phyloP scores from a whole-genome alignment of 139 green algal species.

The Auxenochlorella protothecoides region DNA sequence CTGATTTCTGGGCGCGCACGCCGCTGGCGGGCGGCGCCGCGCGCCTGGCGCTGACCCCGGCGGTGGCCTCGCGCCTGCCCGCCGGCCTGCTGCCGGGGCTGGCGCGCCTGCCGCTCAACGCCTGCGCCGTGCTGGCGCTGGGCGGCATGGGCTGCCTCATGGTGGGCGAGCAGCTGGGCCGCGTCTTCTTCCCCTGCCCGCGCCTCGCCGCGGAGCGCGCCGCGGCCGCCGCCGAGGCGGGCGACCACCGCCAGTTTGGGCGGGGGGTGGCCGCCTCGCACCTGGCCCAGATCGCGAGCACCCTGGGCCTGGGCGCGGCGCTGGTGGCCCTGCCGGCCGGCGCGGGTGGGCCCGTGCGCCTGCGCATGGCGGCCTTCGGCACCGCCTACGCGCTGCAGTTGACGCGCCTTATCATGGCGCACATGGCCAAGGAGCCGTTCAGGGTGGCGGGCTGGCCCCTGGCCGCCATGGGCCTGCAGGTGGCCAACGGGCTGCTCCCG shows the following conservation, averaged over 20 bases:
- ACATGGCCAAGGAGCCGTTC: constrained; percentile 86
- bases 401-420: constrained; percentile 75
- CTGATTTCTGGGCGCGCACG: constrained; percentile 4
- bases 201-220: constrained; percentile 12
- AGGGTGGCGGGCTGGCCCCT: constrained; percentile 32
- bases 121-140: constrained; percentile 12
- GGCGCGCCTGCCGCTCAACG: background rate
- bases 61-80: background rate
- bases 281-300: constrained; percentile 45
- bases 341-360: constrained; percentile 12
- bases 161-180: background rate
- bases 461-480: constrained; percentile 20
- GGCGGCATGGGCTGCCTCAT: constrained; percentile 4
- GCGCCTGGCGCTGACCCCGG: background rate
- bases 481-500: background rate
- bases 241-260: constrained; percentile 57
- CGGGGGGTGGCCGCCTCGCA: constrained; percentile 28
- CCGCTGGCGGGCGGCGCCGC: background rate
- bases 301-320: constrained; percentile 14
- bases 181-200: background rate
- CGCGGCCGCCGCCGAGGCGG: constrained; percentile 31
- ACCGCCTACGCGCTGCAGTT: constrained; percentile 36
- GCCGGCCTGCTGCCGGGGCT: background rate
- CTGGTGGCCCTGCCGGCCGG: constrained; percentile 7
- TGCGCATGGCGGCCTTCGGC: constrained; percentile 29